Evolutionary conservation across 1,284 basidiomycete genomes (phyloP), one percentile per base, ranked within the genome.

Genomic region (Trichosporon inkin): DNA sequence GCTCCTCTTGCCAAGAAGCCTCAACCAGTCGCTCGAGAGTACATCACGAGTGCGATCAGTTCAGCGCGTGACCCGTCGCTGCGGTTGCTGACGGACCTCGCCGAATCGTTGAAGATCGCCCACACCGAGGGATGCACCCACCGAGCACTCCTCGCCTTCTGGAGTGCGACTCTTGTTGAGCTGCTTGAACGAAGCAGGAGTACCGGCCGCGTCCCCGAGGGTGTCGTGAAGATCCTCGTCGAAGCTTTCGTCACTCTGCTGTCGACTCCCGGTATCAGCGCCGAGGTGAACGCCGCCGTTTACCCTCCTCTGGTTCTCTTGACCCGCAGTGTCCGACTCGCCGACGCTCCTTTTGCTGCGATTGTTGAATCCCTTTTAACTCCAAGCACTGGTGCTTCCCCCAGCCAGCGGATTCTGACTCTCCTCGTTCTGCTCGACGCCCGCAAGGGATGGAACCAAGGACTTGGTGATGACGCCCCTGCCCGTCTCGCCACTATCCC

Each of bases 81-180:
- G 37, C 73, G 79, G 28, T 67, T 82, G 37, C 68, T 82, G 6
- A 85, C 88, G 39, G 88, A 92, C 65, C 76, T 85, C 1, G 55
- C 59, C 34, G 75, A 74, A 20, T 53, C 53, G 14, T 37, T 62
- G 39, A 76, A 75, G 28, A 51, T 41, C 6, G 84, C 85, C 0
- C 68, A 88, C 58, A 83, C 83, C 67, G 82, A 82, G 62, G 80
- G 75, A 0, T 76, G 77, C 36, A 77, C 81, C 0, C 88, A 96
- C 73, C 87, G 87, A 39, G 84, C 88, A 0, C 80, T 98, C 13
- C 79, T 93, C 47, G 86, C 86, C 0, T 98, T 98, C 78, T 92
- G 92, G 79, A 84, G 87, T 4, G 86, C 90, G 3, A 85, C 84
- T 0, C 79, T 94, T 49, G 84, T 95, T 24, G 91, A 92, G 55